Percentiles rank a stretch among this genome's conserved stretches.
These are phyloP conservation scores for Curvularia lunata DNA, from an alignment of 2,329 filamentous ascomycete species.

Conservation along the genomic window DNA sequence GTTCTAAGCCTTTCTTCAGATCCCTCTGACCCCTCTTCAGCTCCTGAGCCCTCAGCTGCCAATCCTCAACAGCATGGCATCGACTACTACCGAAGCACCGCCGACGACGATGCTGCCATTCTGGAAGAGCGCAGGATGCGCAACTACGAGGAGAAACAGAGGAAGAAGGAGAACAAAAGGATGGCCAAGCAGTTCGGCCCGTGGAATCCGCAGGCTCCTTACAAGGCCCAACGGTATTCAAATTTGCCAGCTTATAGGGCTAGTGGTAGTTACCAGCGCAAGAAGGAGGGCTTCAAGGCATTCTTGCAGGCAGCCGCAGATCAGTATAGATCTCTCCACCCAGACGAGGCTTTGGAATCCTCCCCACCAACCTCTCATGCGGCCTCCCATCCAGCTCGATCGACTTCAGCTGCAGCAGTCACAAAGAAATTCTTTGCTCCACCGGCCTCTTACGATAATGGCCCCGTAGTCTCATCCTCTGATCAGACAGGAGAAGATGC, in stretches of 20 bases:
- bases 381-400: slow-evolving; percentile 7
- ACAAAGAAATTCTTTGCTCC: slow-evolving; percentile 55
- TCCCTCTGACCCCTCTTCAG: slow-evolving; percentile 11
- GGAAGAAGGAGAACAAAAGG: slow-evolving; percentile 67
- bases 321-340: slow-evolving; percentile 18
- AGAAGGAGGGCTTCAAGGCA: slow-evolving; percentile 33
- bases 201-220: slow-evolving; percentile 54
- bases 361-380: slow-evolving; percentile 19
- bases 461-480: slow-evolving; percentile 43
- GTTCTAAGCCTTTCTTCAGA: too few species aligned
- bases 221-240: slow-evolving; percentile 33
- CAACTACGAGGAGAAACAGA: slow-evolving; percentile 72
- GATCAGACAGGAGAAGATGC: slow-evolving; percentile 37
- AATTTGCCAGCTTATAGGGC: slow-evolving; percentile 38
- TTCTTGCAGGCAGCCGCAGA: slow-evolving; percentile 30
- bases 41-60: slow-evolving; percentile 19
- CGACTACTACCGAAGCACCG: slow-evolving; percentile 71
- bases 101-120: slow-evolving; percentile 77
- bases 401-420: slow-evolving; percentile 15
- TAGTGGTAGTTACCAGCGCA: slow-evolving; percentile 34
- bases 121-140: slow-evolving; percentile 72
- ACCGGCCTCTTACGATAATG: slow-evolving; percentile 47
- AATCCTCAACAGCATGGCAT: slow-evolving; percentile 31
- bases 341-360: slow-evolving; percentile 21
- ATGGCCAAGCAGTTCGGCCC: slow-evolving; percentile 66